Base-by-base conservation (phyloP, 2,329 filamentous ascomycete species). In the Domatiomyces globalis region DNA sequence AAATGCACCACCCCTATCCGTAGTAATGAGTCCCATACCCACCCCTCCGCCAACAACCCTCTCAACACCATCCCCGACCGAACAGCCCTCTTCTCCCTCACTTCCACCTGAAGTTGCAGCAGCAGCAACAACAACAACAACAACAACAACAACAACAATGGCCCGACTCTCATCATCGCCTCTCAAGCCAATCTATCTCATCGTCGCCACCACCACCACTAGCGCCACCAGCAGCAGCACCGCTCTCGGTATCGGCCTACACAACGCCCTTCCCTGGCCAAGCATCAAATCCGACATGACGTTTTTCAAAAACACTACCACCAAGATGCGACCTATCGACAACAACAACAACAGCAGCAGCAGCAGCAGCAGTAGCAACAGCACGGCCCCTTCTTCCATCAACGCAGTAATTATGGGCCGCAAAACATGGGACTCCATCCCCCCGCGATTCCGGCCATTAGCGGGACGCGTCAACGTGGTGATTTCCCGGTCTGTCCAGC, bases 391-490 rank as follows among this genome's bases (percentile, higher is more conserved):
- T 45, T 6, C 43, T 19, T 39, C 62, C 17, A 45, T 53, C 1
- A 90, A 89, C 66, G 85, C 86, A 17, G 86, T 96, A 49, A 84
- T 98, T 60, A 98, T 98, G 92, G 92, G 92, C 54, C 85, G 92
- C 63, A 95, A 94, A 69, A 98, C 92, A 0, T 98, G 90, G 83
- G 87, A 94, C 49, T 87, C 82, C 57, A 90, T 98, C 54, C 90
- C 92, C 1, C 64, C 73, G 5, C 77, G 74, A 49, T 88, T 92
- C 65, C 77, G 88, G 2, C 92, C 92, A 17, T 74, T 98, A 33
- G 82, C 80, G 55, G 84, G 81, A 56, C 75, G 92, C 8, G 72
- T 88, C 48, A 96, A 95, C 67, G 79, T 95, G 43, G 79, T 96
- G 58, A 73, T 98, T 59, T 25, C 17, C 33, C 29, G n/a, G 49